A percentile compares a stretch with the other conserved stretches of the same genome.
Evolutionary conservation across 2,329 filamentous ascomycete species (phyloP).

Genomic region (Fusarium mexicanum): DNA sequence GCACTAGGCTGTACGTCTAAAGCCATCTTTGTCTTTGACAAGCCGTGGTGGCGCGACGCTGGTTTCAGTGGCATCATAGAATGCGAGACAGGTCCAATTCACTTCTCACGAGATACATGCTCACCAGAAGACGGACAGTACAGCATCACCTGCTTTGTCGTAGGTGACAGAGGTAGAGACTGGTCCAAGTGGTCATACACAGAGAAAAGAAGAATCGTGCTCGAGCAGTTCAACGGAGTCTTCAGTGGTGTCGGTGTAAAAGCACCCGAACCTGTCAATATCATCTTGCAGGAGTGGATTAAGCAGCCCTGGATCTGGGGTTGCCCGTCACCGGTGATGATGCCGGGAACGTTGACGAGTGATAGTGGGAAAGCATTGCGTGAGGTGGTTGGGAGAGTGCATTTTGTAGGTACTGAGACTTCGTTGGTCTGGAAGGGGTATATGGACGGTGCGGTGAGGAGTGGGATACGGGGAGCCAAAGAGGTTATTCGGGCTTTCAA

Average conservation of each 20-base stretch:
- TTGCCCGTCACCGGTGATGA: conserved; percentile 31
- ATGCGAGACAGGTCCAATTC: conserved; percentile 45
- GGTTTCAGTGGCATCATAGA: conserved; percentile 54
- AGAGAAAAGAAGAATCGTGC: conserved; percentile 1
- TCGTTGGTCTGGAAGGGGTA: conserved; percentile 42
- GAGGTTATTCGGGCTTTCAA: conserved; percentile 26
- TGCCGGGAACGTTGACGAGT: conserved; percentile 12
- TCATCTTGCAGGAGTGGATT: conserved; percentile 31
- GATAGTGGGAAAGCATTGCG: conserved; percentile 43
- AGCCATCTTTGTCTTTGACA: conserved; percentile 51
- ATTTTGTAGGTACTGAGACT: conserved; percentile 42
- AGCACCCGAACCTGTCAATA: conserved; percentile 24
- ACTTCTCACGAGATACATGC: conserved; percentile 44
- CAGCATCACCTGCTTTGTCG: conserved; percentile 47
- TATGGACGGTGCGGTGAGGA: conserved; percentile 39
- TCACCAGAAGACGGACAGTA: conserved; percentile 37
- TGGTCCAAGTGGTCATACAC: conserved; percentile 20
- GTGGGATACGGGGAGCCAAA: conserved; percentile 30
- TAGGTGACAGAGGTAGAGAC: conserved; percentile 42
- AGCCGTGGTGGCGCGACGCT: conserved; percentile 57
- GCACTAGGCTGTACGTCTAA: conserved; percentile 51
- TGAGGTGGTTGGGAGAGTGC: conserved; percentile 38
- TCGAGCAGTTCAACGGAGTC: conserved; percentile 13
- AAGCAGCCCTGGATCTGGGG: conserved; percentile 31
- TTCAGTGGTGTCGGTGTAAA: conserved; percentile 14